phyloP scores from a whole-genome alignment of 306 rosid genomes.

The Rubus idaeus region DNA sequence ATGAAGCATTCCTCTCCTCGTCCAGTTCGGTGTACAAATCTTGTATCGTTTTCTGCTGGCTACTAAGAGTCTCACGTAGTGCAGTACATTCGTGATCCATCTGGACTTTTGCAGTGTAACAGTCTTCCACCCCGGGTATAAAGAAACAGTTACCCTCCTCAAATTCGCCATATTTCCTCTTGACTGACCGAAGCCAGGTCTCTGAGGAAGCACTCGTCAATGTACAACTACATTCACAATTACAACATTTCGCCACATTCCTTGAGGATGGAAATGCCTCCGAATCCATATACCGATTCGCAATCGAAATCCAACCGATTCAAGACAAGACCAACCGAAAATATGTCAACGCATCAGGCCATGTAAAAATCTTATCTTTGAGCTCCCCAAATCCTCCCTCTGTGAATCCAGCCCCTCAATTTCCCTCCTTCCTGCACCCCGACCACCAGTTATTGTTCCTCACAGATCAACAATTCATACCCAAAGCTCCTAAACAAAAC shows the following conservation, averaged over 20 bases:
- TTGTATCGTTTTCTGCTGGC: constrained; percentile 71
- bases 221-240: constrained; percentile 65
- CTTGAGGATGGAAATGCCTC: constrained; percentile 50
- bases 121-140: constrained; percentile 38
- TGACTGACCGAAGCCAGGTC: constrained; percentile 79
- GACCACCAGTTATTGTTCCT: constrained; percentile 29
- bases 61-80: constrained; percentile 70
- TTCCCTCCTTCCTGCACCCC: constrained; percentile 37
- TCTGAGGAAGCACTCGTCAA: constrained; percentile 44
- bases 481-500: constrained; percentile 34
- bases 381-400: constrained; percentile 27
- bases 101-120: constrained; percentile 55
- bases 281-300: constrained; percentile 51
- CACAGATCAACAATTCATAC: constrained; percentile 42
- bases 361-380: constrained; percentile 16
- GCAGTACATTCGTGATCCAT: constrained; percentile 77
- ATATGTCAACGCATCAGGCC: constrained; percentile 12
- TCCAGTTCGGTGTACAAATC: constrained; percentile 79
- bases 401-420: constrained; percentile 6
- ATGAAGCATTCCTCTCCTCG: constrained; percentile 91
- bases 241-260: constrained; percentile 57
- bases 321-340: constrained; percentile 16
- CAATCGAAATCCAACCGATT: constrained; percentile 44
- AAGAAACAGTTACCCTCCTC: constrained; percentile 46
- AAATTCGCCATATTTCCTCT: constrained; percentile 72